phyloP scores from a whole-genome alignment of 495 filamentous ascomycete species.

The Tuber calosporum region DNA sequence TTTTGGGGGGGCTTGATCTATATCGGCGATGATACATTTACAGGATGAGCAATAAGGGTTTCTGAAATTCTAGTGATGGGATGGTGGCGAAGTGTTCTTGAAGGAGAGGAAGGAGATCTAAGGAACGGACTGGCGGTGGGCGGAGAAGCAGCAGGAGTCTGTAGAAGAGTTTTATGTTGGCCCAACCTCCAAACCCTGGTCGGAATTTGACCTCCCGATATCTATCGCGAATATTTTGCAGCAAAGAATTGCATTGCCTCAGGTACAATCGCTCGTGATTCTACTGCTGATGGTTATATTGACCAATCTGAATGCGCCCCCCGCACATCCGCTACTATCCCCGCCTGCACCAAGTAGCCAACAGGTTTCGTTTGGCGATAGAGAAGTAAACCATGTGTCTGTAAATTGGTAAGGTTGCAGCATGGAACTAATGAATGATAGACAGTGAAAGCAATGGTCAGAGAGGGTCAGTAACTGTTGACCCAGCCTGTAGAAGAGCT shows the following conservation, averaged over 20 bases:
- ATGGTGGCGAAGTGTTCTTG: slow-evolving; percentile 45
- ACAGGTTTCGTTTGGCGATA: slow-evolving; percentile 30
- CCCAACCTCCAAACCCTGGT: slow-evolving; percentile 23
- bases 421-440: not conserved
- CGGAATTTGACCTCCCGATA: not conserved
- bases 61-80: slow-evolving; percentile 83
- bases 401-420: no score
- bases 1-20: slow-evolving; percentile 88
- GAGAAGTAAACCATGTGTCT: not conserved
- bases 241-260: slow-evolving; percentile 65
- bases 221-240: slow-evolving; percentile 30
- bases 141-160: slow-evolving; percentile 57
- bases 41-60: slow-evolving; percentile 90
- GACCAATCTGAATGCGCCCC: slow-evolving; percentile 71
- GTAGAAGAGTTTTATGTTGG: slow-evolving; percentile 85
- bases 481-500: slow-evolving; percentile 15
- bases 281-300: no score
- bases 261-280: slow-evolving; percentile 87
- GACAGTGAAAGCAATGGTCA: slow-evolving; percentile 4
- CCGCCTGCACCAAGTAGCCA: slow-evolving; percentile 11
- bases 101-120: slow-evolving; percentile 44
- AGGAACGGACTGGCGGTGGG: slow-evolving; percentile 39
- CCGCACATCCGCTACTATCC: slow-evolving; percentile 15
- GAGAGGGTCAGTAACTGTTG: slow-evolving; percentile 6
- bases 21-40: slow-evolving; percentile 78